A percentile compares a stretch with the other conserved stretches of the same genome.
Conservation (phyloP, 768 basidiomycete species). For the Tulasnella sp. region DNA sequence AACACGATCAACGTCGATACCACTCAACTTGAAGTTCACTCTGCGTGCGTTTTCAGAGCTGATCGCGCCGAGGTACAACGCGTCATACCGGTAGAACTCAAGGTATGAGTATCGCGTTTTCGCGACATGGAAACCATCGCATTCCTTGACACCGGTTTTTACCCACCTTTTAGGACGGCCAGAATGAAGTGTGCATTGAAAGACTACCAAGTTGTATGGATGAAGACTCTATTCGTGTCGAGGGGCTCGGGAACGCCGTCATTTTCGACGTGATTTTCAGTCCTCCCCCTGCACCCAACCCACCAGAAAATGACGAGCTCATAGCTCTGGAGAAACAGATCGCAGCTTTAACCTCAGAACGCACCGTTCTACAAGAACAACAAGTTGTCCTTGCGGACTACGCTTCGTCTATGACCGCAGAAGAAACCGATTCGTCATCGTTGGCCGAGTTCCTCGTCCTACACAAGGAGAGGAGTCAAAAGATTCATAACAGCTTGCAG, state of each 20-base stretch:
- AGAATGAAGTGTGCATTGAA: slow-evolving; percentile 15
- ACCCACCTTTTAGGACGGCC: slow-evolving; percentile 3
- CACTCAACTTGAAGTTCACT: slow-evolving; percentile 3
- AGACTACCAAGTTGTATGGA: slow-evolving; percentile 16
- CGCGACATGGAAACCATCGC: neutral
- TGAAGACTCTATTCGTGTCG: slow-evolving; percentile 17
- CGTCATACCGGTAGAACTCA: slow-evolving; percentile 6
- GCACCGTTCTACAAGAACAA: neutral
- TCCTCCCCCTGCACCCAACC: neutral
- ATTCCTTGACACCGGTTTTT: neutral
- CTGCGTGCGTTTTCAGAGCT: slow-evolving; percentile 13
- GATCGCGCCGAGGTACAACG: slow-evolving; percentile 16
- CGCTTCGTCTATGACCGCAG: slow-evolving; percentile 27
- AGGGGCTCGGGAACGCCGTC: slow-evolving; percentile 17
- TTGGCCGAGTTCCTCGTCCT: slow-evolving; percentile 33
- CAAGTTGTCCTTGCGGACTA: neutral
- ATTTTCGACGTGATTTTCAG: slow-evolving; percentile 18
- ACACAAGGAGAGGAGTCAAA: neutral
- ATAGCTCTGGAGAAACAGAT: neutral
- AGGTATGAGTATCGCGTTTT: neutral
- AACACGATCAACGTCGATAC: slow-evolving; percentile 15
- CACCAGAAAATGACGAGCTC: neutral
- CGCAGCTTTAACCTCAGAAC: neutral
- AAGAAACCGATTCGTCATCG: slow-evolving; percentile 20
- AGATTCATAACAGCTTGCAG: neutral